A percentile compares a stretch with the other conserved stretches of the same genome.
phyloP scores from a whole-genome alignment of 2,329 filamentous ascomycete species.

The Trichoderma semiorbis region DNA sequence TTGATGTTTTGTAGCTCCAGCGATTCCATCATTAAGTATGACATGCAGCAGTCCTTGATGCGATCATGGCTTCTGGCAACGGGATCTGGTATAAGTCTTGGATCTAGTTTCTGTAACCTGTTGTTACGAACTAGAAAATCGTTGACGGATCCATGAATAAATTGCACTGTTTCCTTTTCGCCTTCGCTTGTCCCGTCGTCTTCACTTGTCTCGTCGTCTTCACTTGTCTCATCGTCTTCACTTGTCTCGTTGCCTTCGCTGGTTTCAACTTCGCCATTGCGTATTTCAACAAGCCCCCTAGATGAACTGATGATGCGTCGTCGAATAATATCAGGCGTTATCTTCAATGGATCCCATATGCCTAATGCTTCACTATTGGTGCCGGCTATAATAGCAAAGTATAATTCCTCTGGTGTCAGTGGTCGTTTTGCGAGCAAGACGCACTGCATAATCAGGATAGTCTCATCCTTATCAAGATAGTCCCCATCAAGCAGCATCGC shows the following conservation, averaged over 20 bases:
- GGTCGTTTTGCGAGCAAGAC: not conserved
- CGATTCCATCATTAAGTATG: not conserved
- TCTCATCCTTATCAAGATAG: not conserved
- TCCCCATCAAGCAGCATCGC: not conserved
- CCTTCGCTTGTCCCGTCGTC: too few species aligned
- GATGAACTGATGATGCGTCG: not conserved
- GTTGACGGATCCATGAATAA: not conserved
- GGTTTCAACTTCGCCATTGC: not conserved
- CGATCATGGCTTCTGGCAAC: not conserved
- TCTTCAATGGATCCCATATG: not conserved
- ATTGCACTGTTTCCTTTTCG: not conserved
- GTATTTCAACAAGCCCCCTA: not conserved
- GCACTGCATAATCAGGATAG: not conserved
- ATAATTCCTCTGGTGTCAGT: not conserved
- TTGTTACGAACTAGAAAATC: not conserved
- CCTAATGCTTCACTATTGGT: not conserved
- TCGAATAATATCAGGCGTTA: not conserved
- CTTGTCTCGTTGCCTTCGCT: too few species aligned
- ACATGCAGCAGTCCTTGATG: not conserved
- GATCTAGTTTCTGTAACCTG: not conserved
- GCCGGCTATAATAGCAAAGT: not conserved
- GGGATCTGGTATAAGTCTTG: not conserved
- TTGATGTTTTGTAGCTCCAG: not conserved
- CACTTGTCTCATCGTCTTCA: too few species aligned
- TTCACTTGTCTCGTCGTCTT: too few species aligned